Base-by-base conservation (phyloP, 768 basidiomycete genomes). In the Amanita rubescens region DNA sequence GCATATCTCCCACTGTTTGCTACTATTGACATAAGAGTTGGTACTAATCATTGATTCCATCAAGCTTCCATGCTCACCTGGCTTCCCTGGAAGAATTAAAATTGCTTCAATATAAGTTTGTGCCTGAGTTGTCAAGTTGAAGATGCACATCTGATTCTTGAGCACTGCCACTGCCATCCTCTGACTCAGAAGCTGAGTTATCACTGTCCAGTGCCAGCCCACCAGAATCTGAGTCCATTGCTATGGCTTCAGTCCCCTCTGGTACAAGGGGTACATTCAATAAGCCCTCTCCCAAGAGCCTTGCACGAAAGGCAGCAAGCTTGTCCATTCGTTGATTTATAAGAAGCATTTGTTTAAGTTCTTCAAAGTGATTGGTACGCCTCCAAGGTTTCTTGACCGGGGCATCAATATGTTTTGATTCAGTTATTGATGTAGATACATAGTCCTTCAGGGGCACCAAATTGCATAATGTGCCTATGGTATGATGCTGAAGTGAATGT, bases 321-420 rank as follows among this genome's bases (percentile, higher is more conserved):
- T 57, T 57, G 38, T 57, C 48, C 19, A 57, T 47, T 5, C 33
- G 42, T 38, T 57, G 53, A 47, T 57, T 57, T 6, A 34, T 50
- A 9, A 54, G 32, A 7, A 57, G 48, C 47, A 57, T 57, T 43
- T 57, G 52, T 17, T 38, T 44, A 7, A 57, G 46, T 19, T 46
- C 52, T 17, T 54, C 14, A 38, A 54, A 54, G n/a, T 17, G 39
- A 27, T 24, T 57, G 8, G 51, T 42, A 10, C 48, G 38, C 15
- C 46, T 14, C 38, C 49, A 49, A 11, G 49, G 55, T 8, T 49
- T 47, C 10, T 54, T 57, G 6, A 43, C 33, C n/a, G n/a, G n/a
- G 6, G 56, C 56, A 3, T 34, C 48, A 33, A 54, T 53, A 14
- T 54, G 47, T 42, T 50, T 35, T 33, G 48, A 49, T 19, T 49